Percentiles rank a stretch among this genome's conserved stretches.
phyloP scores from a whole-genome alignment of 805 yeast genomes.

The Candida jianshihensis region DNA sequence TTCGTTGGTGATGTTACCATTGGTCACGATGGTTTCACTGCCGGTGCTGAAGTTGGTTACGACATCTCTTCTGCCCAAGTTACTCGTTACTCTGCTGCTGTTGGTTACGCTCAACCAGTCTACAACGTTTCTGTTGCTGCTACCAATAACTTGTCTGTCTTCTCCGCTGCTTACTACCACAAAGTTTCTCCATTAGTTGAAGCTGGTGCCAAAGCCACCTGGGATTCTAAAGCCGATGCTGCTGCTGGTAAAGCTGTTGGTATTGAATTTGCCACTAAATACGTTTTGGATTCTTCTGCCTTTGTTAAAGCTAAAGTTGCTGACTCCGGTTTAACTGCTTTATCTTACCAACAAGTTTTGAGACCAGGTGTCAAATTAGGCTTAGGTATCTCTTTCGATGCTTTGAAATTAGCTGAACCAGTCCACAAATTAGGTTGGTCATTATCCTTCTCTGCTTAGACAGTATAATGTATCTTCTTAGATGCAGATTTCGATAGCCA shows the following conservation, averaged over 20 bases:
- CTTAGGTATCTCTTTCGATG: slow-evolving; percentile 94
- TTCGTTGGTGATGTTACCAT: slow-evolving; percentile 93
- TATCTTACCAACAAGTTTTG: slow-evolving; percentile 89
- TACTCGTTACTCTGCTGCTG: slow-evolving; percentile 88
- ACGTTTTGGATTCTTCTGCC: slow-evolving; percentile 78
- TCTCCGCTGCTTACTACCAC: slow-evolving; percentile 96
- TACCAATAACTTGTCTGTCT: slow-evolving; percentile 78
- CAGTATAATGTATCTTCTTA: too few relatives aligned
- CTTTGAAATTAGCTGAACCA: slow-evolving; percentile 89
- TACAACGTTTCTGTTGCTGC: slow-evolving; percentile 79
- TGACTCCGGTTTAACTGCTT: slow-evolving; percentile 90
- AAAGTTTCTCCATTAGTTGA: slow-evolving; percentile 84
- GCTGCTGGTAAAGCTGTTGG: slow-evolving; percentile 75
- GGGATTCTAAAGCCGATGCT: slow-evolving; percentile 69
- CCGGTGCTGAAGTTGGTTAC: slow-evolving; percentile 96
- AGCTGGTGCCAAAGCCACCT: slow-evolving; percentile 97
- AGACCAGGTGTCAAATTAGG: slow-evolving; percentile 97
- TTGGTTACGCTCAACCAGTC: slow-evolving; percentile 85
- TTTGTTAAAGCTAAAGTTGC: slow-evolving; percentile 96
- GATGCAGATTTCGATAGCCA: too few relatives aligned
- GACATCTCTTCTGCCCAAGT: slow-evolving; percentile 90
- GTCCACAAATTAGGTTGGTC: slow-evolving; percentile 98
- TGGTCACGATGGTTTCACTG: slow-evolving; percentile 94
- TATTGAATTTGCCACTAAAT: slow-evolving; percentile 94
- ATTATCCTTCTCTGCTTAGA: slow-evolving; percentile 87